Evolutionary conservation across 2,329 filamentous ascomycete species (phyloP).

Genomic region (Neofusicoccum sp.): DNA sequence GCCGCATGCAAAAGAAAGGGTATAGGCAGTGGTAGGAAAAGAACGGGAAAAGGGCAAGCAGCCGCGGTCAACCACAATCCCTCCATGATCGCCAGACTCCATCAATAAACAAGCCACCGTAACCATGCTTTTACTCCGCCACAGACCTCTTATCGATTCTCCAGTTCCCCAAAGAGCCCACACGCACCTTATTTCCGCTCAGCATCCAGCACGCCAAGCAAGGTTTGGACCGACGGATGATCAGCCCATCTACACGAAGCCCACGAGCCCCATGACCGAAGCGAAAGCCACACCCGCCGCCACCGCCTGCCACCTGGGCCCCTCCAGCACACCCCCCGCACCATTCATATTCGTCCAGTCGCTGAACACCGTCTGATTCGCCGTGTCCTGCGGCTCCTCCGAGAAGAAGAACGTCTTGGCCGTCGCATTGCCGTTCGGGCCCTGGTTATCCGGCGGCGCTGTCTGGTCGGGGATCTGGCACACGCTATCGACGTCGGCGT

Average conservation of each 20-base stretch:
- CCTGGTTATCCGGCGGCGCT: conserved; percentile 29
- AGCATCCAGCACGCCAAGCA: no score
- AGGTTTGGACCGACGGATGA: no score
- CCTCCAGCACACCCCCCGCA: neutral
- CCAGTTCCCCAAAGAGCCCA: no score
- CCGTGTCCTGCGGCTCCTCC: conserved; percentile 26
- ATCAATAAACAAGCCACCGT: no score
- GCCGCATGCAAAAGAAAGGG: no score
- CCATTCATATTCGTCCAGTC: conserved; percentile 7
- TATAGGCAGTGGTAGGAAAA: no score
- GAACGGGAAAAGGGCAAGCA: no score
- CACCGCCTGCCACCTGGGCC: neutral
- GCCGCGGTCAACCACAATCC: no score
- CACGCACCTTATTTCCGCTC: neutral
- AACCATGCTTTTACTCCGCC: no score
- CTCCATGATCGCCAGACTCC: no score
- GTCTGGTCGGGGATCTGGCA: conserved; percentile 36
- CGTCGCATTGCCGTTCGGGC: conserved; percentile 23
- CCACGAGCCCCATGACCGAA: neutral
- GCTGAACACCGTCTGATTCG: conserved; percentile 29
- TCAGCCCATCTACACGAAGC: neutral
- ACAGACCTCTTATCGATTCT: no score
- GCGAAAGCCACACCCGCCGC: conserved; percentile 5
- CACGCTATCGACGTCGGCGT: conserved; percentile 23
- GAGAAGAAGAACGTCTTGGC: conserved; percentile 40